Evolutionary conservation across 768 basidiomycete genomes (phyloP).

Genomic region (Coprinopsis strossmayeri): DNA sequence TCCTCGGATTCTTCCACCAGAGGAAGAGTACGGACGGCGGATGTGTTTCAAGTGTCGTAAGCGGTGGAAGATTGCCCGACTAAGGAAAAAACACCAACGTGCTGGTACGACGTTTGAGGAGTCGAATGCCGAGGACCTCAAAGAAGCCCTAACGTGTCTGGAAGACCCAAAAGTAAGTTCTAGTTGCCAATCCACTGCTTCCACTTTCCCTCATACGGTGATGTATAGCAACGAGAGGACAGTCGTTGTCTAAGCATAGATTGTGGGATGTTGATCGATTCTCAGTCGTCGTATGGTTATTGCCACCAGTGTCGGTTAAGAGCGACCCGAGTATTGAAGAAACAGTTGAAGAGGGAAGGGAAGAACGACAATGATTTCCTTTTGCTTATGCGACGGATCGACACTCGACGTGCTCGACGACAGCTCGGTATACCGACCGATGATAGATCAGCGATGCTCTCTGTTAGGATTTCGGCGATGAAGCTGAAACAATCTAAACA

Average conservation of each 20-base stretch:
- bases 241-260: conserved; percentile 21
- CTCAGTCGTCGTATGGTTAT: conserved; percentile 7
- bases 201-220: too few relatives aligned
- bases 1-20: conserved; percentile 27
- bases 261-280: conserved; percentile 11
- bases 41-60: conserved; percentile 33
- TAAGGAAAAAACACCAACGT: conserved; percentile 9
- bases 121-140: too few relatives aligned
- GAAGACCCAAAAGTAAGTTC: too few relatives aligned
- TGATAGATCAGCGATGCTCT: too few relatives aligned
- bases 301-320: conserved; percentile 6
- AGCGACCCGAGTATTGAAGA: neutral
- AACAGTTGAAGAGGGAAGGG: conserved; percentile 14
- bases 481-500: neutral
- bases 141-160: too few relatives aligned
- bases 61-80: conserved; percentile 17
- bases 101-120: neutral
- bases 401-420: too few relatives aligned
- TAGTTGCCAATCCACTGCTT: too few relatives aligned
- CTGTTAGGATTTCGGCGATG: neutral
- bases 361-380: conserved; percentile 10
- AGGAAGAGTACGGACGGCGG: conserved; percentile 32
- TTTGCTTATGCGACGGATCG: conserved; percentile 13
- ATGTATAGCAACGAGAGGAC: conserved; percentile 4
- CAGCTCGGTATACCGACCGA: too few relatives aligned